A percentile compares a stretch with the other conserved stretches of the same genome.
Evolutionary conservation across 2,329 filamentous ascomycete genomes (phyloP).

Genomic region (Diaporthe velutina): DNA sequence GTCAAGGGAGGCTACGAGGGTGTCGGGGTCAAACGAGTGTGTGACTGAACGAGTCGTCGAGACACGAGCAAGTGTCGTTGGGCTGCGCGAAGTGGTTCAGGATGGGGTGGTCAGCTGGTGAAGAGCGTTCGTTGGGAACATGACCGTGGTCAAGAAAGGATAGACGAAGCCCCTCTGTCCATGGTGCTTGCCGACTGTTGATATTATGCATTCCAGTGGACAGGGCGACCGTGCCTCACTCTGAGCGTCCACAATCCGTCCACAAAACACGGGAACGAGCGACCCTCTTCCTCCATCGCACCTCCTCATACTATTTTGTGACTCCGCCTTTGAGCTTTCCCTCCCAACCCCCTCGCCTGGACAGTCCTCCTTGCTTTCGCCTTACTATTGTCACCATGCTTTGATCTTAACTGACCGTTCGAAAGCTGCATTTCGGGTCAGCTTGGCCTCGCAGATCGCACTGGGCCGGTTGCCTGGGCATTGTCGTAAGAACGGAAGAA

Average conservation of each 20-base stretch:
- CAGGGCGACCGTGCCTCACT: slow-evolving; percentile 6
- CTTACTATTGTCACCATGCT: neutral
- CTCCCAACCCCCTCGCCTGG: neutral
- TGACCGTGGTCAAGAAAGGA: neutral
- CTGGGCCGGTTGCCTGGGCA: neutral
- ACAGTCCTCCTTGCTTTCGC: neutral
- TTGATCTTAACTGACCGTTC: neutral
- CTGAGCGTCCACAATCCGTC: slow-evolving; percentile 1
- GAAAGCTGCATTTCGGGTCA: neutral
- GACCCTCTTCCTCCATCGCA: neutral
- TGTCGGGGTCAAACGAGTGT: slow-evolving; percentile 16
- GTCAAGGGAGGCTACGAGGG: slow-evolving; percentile 19
- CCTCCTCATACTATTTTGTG: neutral
- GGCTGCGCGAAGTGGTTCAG: neutral
- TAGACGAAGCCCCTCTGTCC: neutral
- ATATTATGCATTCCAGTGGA: slow-evolving; percentile 25
- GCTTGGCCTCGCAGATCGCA: slow-evolving; percentile 16
- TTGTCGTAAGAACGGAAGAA: neutral
- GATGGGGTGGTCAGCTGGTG: slow-evolving; percentile 8
- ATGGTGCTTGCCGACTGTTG: slow-evolving; percentile 11
- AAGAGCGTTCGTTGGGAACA: neutral
- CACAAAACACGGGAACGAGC: slow-evolving; percentile 19
- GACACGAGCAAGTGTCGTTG: neutral
- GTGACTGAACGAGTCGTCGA: slow-evolving; percentile 1
- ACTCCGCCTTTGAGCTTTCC: neutral